Conservation (phyloP, 345 rosid genomes). For the Eutrema japonicum region DNA sequence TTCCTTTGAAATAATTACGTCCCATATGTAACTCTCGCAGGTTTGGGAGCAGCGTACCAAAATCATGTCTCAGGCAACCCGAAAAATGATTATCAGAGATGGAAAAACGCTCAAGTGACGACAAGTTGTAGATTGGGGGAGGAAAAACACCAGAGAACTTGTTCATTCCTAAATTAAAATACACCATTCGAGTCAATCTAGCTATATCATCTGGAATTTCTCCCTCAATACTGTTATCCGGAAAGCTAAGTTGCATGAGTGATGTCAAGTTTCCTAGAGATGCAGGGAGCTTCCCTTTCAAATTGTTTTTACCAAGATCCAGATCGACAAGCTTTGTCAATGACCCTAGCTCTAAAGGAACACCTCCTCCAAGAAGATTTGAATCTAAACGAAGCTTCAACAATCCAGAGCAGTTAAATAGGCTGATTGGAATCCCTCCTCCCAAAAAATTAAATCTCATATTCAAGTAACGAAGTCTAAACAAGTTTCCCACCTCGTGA, state of each 20-base stretch:
- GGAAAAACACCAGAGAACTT: not conserved
- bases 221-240: not conserved
- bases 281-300: slow-evolving; percentile 8
- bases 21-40: accelerated
- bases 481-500: slow-evolving; percentile 5
- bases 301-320: not conserved
- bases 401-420: slow-evolving; percentile 19
- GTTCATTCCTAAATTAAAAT: too few relatives aligned
- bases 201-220: not conserved
- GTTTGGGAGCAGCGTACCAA: slow-evolving; percentile 3
- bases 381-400: accelerated
- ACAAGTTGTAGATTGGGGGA: not conserved
- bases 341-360: slow-evolving; percentile 5
- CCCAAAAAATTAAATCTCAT: not conserved
- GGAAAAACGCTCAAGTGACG: accelerated
- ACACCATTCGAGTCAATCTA: not conserved
- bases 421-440: not conserved
- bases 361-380: not conserved
- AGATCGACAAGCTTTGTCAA: not conserved
- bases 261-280: slow-evolving; percentile 28
- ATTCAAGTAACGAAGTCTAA: not conserved
- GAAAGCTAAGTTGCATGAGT: accelerated
- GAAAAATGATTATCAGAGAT: accelerated
- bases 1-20: not conserved
- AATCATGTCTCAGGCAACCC: not conserved